Conservation (phyloP, 2,329 filamentous ascomycete genomes). For the Aaosphaeria pasadenensis region DNA sequence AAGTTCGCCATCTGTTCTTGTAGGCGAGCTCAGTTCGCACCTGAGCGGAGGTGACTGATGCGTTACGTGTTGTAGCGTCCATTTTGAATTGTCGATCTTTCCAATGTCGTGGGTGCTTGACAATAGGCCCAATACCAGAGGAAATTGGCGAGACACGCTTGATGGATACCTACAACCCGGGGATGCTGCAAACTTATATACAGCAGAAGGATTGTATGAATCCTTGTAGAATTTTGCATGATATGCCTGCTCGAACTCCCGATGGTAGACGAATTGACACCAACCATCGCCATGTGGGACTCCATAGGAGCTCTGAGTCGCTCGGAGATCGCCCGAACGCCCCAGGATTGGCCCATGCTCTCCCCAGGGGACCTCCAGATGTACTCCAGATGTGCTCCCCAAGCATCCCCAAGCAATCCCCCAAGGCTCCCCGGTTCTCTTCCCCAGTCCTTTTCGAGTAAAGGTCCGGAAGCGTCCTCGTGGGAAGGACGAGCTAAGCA, state of each 20-base stretch:
- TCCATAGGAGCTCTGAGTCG: not conserved
- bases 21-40: slow-evolving; percentile 20
- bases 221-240: not conserved
- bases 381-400: not conserved
- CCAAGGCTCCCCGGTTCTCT: not conserved
- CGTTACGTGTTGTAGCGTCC: slow-evolving; percentile 17
- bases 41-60: slow-evolving; percentile 22
- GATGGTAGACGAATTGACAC: not conserved
- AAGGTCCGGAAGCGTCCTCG: too few relatives aligned
- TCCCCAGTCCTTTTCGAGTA: not conserved
- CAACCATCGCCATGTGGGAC: not conserved
- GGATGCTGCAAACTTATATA: not conserved
- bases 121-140: not conserved
- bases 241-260: not conserved
- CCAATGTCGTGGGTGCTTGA: not conserved
- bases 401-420: not conserved
- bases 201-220: not conserved
- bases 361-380: not conserved
- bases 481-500: not conserved
- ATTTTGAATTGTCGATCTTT: slow-evolving; percentile 9
- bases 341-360: not conserved
- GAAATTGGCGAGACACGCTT: not conserved
- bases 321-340: not conserved
- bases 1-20: slow-evolving; percentile 25
- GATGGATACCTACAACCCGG: not conserved